Percentiles rank a stretch among this genome's conserved stretches.
Conservation (phyloP, 2,329 filamentous ascomycete genomes). For the Colletotrichum sp. region DNA sequence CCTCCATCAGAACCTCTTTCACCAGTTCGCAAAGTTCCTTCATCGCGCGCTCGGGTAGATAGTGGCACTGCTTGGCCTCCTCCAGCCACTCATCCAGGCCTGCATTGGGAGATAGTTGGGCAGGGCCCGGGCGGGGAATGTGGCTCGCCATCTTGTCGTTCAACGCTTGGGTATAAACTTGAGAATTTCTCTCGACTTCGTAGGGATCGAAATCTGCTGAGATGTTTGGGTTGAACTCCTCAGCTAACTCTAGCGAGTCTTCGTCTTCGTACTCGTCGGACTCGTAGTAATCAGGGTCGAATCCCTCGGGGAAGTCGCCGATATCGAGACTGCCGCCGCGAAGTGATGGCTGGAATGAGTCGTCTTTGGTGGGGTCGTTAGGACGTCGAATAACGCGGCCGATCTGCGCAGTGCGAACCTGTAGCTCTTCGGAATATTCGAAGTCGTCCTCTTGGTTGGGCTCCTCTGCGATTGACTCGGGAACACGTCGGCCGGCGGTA, state of each 20-base stretch:
- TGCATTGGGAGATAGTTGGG: constrained; percentile 81
- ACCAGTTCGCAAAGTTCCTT: constrained; percentile 99
- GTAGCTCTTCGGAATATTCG: constrained; percentile 8
- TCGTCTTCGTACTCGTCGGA: constrained; percentile 12
- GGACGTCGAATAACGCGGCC: constrained; percentile 2
- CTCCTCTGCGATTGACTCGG: constrained; percentile 1
- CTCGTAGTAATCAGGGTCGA: constrained; percentile 14
- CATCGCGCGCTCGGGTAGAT: constrained; percentile 95
- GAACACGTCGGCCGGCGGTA: neutral
- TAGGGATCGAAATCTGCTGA: constrained; percentile 1
- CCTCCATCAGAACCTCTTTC: constrained; percentile 99
- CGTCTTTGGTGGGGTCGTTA: neutral
- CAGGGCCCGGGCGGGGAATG: constrained; percentile 89
- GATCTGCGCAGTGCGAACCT: constrained; percentile 4
- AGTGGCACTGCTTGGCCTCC: constrained; percentile 96
- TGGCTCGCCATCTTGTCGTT: constrained; percentile 43
- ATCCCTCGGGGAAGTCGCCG: constrained; percentile 6
- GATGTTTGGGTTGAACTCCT: constrained; percentile 9
- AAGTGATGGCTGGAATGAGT: neutral
- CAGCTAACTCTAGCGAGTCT: neutral
- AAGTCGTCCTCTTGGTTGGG: neutral
- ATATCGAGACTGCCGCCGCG: neutral
- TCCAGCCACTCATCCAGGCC: constrained; percentile 96
- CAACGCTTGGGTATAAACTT: constrained; percentile 5
- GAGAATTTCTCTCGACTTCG: neutral